A percentile compares a stretch with the other conserved stretches of the same genome.
phyloP scores from a whole-genome alignment of 495 filamentous ascomycete species.

The Penicillium pulvis region DNA sequence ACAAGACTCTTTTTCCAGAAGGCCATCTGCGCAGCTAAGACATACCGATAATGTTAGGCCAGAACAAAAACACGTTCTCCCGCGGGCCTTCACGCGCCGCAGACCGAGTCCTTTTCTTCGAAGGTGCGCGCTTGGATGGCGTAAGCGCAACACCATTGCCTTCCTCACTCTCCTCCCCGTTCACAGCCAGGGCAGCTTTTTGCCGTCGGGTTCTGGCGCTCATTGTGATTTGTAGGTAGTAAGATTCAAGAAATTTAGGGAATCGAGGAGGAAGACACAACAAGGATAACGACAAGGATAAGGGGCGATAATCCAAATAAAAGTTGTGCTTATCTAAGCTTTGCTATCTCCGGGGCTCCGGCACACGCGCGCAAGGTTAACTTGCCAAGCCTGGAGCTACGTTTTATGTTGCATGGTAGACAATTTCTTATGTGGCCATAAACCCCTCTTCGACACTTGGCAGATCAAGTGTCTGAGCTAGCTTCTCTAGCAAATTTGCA shows the following conservation, averaged over 20 bases:
- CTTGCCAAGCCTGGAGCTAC: too few species aligned
- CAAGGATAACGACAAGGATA: conserved; percentile 6
- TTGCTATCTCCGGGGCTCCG: conserved; percentile 5
- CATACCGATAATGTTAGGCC: conserved; percentile 90
- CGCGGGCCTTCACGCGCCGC: conserved; percentile 38
- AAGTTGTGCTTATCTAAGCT: conserved; percentile 15
- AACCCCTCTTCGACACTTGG: neutral
- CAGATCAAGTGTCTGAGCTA: neutral
- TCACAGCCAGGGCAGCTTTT: conserved; percentile 41
- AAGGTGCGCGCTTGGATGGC: conserved; percentile 28
- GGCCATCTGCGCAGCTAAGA: conserved; percentile 2
- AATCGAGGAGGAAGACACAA: conserved; percentile 3
- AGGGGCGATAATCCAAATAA: conserved; percentile 15
- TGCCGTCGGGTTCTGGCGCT: conserved; percentile 46
- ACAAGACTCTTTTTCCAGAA: neutral
- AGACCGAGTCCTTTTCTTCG: conserved; percentile 30
- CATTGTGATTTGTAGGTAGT: conserved; percentile 33
- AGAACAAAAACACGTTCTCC: conserved; percentile 96
- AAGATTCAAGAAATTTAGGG: neutral
- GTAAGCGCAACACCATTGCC: conserved; percentile 35
- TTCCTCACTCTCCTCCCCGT: conserved; percentile 39
- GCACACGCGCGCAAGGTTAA: neutral
- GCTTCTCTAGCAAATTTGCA: neutral
- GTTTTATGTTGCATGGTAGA: too few species aligned
- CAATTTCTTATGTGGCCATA: neutral